A percentile compares a stretch with the other conserved stretches of the same genome.
These are phyloP conservation scores for Coemansia guatemalensis DNA, from an alignment of 192 early-diverging fungal species.

Conservation along the genomic window DNA sequence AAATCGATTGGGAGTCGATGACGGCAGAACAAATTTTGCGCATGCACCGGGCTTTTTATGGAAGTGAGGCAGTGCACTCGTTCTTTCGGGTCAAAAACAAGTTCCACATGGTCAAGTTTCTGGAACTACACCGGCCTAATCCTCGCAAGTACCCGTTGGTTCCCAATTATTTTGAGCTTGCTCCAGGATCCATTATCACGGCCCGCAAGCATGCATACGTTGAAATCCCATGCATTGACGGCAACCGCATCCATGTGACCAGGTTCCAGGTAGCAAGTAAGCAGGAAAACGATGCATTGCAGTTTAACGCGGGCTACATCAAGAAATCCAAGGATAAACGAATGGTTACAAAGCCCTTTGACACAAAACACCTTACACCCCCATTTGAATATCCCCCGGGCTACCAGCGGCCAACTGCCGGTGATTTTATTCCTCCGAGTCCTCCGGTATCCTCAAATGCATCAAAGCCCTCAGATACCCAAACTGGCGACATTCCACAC, in stretches of 20 bases:
- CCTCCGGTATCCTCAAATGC: too few species aligned
- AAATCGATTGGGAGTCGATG: slow-evolving; percentile 63
- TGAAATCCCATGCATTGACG: slow-evolving; percentile 36
- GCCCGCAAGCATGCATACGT: slow-evolving; percentile 26
- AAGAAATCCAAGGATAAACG: slow-evolving; percentile 19
- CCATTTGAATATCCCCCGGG: slow-evolving; percentile 25
- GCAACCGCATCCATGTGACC: slow-evolving; percentile 28
- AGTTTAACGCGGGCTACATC: slow-evolving; percentile 36
- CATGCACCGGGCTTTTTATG: slow-evolving; percentile 65
- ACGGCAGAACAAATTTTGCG: slow-evolving; percentile 61
- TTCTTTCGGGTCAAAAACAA: slow-evolving; percentile 42
- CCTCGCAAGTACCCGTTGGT: slow-evolving; percentile 10
- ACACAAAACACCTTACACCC: slow-evolving; percentile 18
- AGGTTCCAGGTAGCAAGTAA: slow-evolving; percentile 34
- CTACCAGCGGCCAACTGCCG: slow-evolving; percentile 7
- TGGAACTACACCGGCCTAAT: slow-evolving; percentile 14
- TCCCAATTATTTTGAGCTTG: slow-evolving; percentile 8
- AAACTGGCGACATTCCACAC: too few species aligned
- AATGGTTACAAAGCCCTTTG: slow-evolving; percentile 7
- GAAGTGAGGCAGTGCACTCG: slow-evolving; percentile 20
- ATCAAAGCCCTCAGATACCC: too few species aligned
- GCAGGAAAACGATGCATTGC: slow-evolving; percentile 19
- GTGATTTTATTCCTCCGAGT: too few species aligned
- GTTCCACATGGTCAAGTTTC: slow-evolving; percentile 24
- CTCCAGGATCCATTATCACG: slow-evolving; percentile 23